Evolutionary conservation across 495 filamentous ascomycete species (phyloP).

Genomic region (Amphirosellinia nigrospora): DNA sequence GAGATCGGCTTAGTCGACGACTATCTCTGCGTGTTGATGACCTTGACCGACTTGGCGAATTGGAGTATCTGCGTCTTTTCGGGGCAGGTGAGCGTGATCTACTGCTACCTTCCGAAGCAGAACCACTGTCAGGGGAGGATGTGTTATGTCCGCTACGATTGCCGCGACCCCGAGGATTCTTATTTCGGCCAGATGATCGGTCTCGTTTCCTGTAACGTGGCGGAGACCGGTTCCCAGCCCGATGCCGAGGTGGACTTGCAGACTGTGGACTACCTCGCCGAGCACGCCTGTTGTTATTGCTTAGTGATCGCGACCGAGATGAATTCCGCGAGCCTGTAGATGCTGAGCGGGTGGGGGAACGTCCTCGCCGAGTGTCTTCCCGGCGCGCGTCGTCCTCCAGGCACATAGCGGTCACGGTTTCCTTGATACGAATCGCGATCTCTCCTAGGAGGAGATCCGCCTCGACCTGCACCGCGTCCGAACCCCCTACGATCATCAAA

Average conservation of each 20-base stretch:
- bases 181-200: slow-evolving; percentile 38
- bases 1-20: slow-evolving; percentile 48
- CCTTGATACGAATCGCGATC: slow-evolving; percentile 48
- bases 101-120: slow-evolving; percentile 34
- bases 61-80: slow-evolving; percentile 41
- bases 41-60: slow-evolving; percentile 44
- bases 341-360: slow-evolving; percentile 36
- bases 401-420: slow-evolving; percentile 58
- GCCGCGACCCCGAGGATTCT: slow-evolving; percentile 25
- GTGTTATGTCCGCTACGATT: slow-evolving; percentile 35
- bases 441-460: slow-evolving; percentile 66
- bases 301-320: slow-evolving; percentile 46
- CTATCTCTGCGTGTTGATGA: slow-evolving; percentile 40
- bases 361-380: slow-evolving; percentile 40
- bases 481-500: slow-evolving; percentile 54
- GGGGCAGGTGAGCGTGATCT: slow-evolving; percentile 40
- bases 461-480: slow-evolving; percentile 54
- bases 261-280: slow-evolving; percentile 45
- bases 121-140: slow-evolving; percentile 33
- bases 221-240: slow-evolving; percentile 52
- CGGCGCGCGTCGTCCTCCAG: slow-evolving; percentile 49
- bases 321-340: slow-evolving; percentile 33
- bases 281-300: slow-evolving; percentile 36
- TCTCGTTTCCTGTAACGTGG: slow-evolving; percentile 50
- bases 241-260: slow-evolving; percentile 44